A percentile compares a stretch with the other conserved stretches of the same genome.
These are phyloP conservation scores for Melampsora larici-populina DNA, from an alignment of 1,284 basidiomycete species.

Conservation along the genomic window DNA sequence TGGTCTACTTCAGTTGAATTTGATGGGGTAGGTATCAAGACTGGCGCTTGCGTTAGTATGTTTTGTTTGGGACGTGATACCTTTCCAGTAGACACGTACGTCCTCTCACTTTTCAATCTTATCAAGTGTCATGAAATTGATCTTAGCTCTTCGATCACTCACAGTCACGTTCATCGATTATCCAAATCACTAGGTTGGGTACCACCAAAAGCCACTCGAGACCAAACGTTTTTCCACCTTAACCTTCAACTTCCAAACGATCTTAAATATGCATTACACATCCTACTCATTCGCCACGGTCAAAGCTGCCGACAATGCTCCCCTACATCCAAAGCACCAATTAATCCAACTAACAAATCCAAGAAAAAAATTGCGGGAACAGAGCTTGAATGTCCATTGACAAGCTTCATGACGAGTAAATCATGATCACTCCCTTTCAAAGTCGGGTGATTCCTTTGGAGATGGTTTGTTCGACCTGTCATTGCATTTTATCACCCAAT, in stretches of 20 bases:
- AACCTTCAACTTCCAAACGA: conserved; percentile 64
- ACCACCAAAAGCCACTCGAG: conserved; percentile 62
- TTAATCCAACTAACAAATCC: too few species aligned
- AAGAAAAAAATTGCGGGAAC: too few species aligned
- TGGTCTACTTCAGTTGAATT: conserved; percentile 59
- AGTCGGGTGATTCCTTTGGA: too few species aligned
- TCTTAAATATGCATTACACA: conserved; percentile 69
- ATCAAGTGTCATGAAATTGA: not conserved
- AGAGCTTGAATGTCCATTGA: too few species aligned
- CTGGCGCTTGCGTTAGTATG: conserved; percentile 71
- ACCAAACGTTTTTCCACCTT: conserved; percentile 68
- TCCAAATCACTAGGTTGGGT: conserved; percentile 68
- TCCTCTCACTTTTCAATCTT: not conserved
- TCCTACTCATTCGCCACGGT: conserved; percentile 67
- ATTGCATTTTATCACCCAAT: too few species aligned
- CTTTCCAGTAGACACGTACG: conserved; percentile 70
- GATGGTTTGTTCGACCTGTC: too few species aligned
- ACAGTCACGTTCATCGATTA: conserved; percentile 64
- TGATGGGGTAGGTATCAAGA: conserved; percentile 72
- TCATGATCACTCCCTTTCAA: too few species aligned
- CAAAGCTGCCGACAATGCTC: conserved; percentile 52
- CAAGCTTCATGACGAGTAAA: too few species aligned
- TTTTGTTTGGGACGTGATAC: conserved; percentile 70
- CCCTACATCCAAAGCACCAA: conserved; percentile 42
- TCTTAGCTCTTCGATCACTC: not conserved